Evolutionary conservation across 2,329 filamentous ascomycete species (phyloP).

Genomic region (Saccharata proteae): DNA sequence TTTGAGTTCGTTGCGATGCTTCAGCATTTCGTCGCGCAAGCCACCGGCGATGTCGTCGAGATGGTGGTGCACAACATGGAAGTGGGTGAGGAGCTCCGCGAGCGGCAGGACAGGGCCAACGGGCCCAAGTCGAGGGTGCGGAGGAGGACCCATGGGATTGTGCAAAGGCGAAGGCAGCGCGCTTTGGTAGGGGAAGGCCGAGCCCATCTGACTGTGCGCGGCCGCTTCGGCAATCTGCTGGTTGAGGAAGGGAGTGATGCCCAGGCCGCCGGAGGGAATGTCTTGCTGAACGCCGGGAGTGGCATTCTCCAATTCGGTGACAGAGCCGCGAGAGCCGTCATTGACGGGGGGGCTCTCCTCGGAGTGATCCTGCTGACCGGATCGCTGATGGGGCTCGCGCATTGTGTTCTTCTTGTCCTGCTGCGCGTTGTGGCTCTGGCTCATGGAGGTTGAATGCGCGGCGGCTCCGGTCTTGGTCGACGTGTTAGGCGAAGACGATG

Average conservation of each 20-base stretch:
- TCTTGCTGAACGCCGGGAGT: not conserved
- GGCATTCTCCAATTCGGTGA: too few species aligned
- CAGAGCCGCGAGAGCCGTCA: too few species aligned
- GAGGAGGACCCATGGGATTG: not conserved
- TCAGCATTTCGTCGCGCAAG: not conserved
- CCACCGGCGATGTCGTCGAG: conserved; percentile 17
- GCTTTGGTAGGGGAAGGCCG: conserved; percentile 13
- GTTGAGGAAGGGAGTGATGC: conserved; percentile 8
- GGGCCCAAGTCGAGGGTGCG: not conserved
- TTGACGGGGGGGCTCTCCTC: too few species aligned
- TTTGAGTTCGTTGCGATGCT: conserved; percentile 14
- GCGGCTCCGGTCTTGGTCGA: too few species aligned
- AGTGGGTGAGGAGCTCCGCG: conserved; percentile 15
- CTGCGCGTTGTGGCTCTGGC: too few species aligned
- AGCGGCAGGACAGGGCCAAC: not conserved
- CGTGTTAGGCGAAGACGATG: too few species aligned
- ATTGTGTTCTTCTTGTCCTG: too few species aligned
- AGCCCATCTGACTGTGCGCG: not conserved
- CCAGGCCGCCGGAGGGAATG: not conserved
- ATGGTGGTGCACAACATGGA: conserved; percentile 24
- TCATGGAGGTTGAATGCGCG: too few species aligned
- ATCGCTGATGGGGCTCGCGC: too few species aligned
- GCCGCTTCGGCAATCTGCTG: conserved; percentile 3
- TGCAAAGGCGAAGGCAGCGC: conserved; percentile 18
- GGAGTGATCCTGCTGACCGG: too few species aligned